Evolutionary conservation across 306 rosid species (phyloP).

Genomic region (Malus asiatica): DNA sequence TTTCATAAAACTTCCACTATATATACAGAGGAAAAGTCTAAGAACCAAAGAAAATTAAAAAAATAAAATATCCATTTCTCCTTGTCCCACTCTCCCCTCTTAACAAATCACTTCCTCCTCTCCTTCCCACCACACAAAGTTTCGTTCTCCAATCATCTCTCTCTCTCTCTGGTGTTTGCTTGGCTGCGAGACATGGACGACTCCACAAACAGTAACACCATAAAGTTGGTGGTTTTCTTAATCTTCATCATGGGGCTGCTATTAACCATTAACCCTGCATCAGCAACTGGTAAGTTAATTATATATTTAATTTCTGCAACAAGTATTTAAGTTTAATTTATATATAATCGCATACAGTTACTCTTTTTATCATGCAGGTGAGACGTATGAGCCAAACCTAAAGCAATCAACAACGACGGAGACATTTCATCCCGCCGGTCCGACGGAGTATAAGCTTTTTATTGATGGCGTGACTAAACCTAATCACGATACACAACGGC

Average conservation of each 20-base stretch:
- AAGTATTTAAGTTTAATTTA: background rate
- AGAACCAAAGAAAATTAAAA: background rate
- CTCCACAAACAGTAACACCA: background rate
- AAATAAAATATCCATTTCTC: background rate
- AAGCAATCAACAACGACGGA: background rate
- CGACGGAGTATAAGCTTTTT: background rate
- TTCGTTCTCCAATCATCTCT: background rate
- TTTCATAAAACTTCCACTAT: background rate
- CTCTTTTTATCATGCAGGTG: background rate
- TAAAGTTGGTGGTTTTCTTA: background rate
- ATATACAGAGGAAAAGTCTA: background rate
- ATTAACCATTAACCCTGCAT: background rate
- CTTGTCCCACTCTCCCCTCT: background rate
- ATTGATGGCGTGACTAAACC: background rate
- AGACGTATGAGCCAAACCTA: background rate
- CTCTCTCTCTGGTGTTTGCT: background rate
- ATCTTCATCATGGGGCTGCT: conserved; percentile 1
- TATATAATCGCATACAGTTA: no score
- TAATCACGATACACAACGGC: background rate
- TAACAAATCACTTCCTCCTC: background rate
- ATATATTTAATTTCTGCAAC: background rate
- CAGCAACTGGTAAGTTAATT: background rate
- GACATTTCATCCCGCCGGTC: background rate
- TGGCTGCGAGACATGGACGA: conserved; percentile 10
- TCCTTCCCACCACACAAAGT: conserved; percentile 13